phyloP scores from a whole-genome alignment of 345 rosid species.

The Eucalyptus marginata region DNA sequence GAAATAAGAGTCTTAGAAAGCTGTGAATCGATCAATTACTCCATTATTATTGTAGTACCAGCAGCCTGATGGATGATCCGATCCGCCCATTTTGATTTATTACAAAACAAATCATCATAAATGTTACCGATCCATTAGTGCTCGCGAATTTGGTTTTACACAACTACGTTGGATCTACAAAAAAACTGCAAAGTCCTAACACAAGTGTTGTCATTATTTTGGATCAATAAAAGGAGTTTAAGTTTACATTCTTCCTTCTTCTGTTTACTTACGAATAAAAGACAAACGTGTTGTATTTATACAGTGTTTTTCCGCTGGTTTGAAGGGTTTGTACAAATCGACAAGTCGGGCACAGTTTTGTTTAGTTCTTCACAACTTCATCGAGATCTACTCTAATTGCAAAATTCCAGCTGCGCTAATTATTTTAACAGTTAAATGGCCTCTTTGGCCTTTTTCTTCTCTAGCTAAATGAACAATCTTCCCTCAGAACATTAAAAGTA shows the following conservation, averaged over 20 bases:
- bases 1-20: not conserved
- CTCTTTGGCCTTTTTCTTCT: not conserved
- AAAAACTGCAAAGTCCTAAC: not conserved
- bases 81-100: not conserved
- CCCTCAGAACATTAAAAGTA: not conserved
- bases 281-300: not conserved
- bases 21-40: not conserved
- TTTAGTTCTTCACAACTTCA: not conserved
- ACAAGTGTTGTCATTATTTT: not conserved
- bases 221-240: not conserved
- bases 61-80: not conserved
- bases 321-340: not conserved
- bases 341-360: not conserved
- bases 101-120: not conserved
- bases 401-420: not conserved
- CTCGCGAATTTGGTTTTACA: not conserved
- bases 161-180: not conserved
- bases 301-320: not conserved
- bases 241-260: not conserved
- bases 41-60: not conserved
- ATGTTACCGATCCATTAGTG: not conserved
- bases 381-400: not conserved
- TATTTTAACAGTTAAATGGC: not conserved
- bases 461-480: not conserved
- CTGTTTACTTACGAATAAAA: not conserved